Conservation (phyloP, 352 stramenopile species). For the Blastocystis hominis region DNA sequence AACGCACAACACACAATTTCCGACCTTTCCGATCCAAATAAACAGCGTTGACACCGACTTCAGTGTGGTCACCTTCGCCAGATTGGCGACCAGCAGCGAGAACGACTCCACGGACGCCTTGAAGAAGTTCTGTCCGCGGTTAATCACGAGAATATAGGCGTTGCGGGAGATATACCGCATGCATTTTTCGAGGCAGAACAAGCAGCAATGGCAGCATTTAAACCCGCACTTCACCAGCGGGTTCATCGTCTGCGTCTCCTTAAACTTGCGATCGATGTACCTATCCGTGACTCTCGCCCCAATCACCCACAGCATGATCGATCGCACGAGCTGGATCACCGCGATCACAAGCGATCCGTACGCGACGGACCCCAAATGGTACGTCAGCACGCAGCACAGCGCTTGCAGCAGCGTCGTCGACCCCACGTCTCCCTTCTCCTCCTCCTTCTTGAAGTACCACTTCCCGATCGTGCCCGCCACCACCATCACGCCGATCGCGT, state of each 20-base stretch:
- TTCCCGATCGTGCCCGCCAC: conserved; percentile 78
- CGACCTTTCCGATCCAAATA: conserved; percentile 83
- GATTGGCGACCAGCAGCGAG: conserved; percentile 78
- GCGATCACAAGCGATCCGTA: conserved; percentile 89
- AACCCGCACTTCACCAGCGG: conserved; percentile 71
- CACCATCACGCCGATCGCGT: conserved; percentile 84
- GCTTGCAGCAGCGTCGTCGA: conserved; percentile 65
- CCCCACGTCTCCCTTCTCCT: conserved; percentile 59
- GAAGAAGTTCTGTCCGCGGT: conserved; percentile 71
- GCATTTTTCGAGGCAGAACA: conserved; percentile 79
- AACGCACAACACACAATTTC: conserved; percentile 59
- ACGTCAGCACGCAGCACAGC: conserved; percentile 74
- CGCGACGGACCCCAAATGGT: conserved; percentile 85
- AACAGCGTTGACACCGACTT: conserved; percentile 80
- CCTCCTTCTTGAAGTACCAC: conserved; percentile 83
- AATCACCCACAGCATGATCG: conserved; percentile 66
- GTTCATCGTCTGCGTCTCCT: conserved; percentile 72
- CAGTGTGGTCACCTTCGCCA: conserved; percentile 75
- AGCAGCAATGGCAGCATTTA: conserved; percentile 66
- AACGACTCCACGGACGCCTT: conserved; percentile 78
- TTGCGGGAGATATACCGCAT: conserved; percentile 95
- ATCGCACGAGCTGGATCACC: conserved; percentile 83
- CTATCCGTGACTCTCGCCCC: conserved; percentile 70
- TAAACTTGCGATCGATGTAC: conserved; percentile 73
- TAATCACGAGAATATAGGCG: conserved; percentile 78